phyloP scores from a whole-genome alignment of 2,329 filamentous ascomycete species.

The Colletotrichum truncatum region DNA sequence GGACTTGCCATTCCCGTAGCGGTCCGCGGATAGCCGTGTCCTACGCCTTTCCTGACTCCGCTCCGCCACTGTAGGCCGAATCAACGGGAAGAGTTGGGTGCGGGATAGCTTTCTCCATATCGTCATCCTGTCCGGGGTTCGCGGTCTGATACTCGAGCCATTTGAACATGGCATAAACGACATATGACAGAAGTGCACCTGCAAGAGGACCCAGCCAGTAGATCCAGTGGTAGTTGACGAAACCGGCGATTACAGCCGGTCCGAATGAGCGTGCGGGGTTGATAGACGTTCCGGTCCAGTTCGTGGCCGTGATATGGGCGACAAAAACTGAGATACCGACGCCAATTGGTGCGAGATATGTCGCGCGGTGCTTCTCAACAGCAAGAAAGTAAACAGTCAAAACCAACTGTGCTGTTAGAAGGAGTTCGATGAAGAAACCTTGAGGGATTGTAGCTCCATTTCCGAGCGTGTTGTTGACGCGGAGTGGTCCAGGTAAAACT shows the following conservation, averaged over 20 bases:
- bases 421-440: constrained; percentile 74
- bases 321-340: constrained; percentile 79
- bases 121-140: constrained; percentile 7
- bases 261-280: constrained; percentile 62
- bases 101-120: neutral
- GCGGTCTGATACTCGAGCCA: neutral
- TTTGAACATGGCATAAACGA: neutral
- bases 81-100: neutral
- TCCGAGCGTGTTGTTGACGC: constrained; percentile 63
- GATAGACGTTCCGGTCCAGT: constrained; percentile 57
- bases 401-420: constrained; percentile 71
- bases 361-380: constrained; percentile 77
- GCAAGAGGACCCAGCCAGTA: constrained; percentile 45
- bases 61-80: neutral
- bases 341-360: constrained; percentile 75
- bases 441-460: constrained; percentile 60
- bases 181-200: neutral
- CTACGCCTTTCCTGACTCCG: no score
- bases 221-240: constrained; percentile 60
- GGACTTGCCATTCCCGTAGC: no score
- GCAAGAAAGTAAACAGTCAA: constrained; percentile 75
- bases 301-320: constrained; percentile 51
- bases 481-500: constrained; percentile 64
- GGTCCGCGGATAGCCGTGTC: no score
- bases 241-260: constrained; percentile 52